Evolutionary conservation across 805 yeast genomes (phyloP).

Genomic region (Henningerozyma blattae): DNA sequence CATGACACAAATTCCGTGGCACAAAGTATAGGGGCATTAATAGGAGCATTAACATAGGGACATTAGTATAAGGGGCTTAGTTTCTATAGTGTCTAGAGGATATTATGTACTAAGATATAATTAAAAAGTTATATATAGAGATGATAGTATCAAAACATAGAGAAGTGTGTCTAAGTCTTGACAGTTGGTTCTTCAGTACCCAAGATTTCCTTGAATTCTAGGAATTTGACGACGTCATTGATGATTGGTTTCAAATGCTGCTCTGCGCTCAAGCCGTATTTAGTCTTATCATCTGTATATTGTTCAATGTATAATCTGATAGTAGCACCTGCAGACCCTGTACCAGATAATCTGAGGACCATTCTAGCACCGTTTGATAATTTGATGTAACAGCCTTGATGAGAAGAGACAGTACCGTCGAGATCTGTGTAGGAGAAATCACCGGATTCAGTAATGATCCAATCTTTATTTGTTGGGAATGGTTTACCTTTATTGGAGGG

Average conservation of each 20-base stretch:
- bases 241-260: slow-evolving; percentile 58
- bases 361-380: slow-evolving; percentile 75
- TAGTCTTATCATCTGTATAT: slow-evolving; percentile 50
- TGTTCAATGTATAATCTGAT: slow-evolving; percentile 86
- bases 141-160: too few relatives aligned
- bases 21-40: too few relatives aligned
- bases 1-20: too few relatives aligned
- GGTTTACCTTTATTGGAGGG: slow-evolving; percentile 37
- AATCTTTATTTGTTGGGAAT: slow-evolving; percentile 32
- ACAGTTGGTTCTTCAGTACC: slow-evolving; percentile 88
- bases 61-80: too few relatives aligned
- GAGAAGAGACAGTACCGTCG: slow-evolving; percentile 79
- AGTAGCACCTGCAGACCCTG: slow-evolving; percentile 97
- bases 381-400: slow-evolving; percentile 85
- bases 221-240: slow-evolving; percentile 47
- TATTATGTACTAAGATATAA: too few relatives aligned
- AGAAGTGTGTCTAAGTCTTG: slow-evolving; percentile 40
- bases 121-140: too few relatives aligned
- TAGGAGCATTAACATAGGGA: too few relatives aligned
- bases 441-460: slow-evolving; percentile 61
- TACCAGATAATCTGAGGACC: slow-evolving; percentile 86
- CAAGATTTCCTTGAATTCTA: slow-evolving; percentile 59
- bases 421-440: slow-evolving; percentile 90
- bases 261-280: slow-evolving; percentile 43
- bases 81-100: too few relatives aligned